phyloP scores from a whole-genome alignment of 1,139 yeast species.

The Yamadazyma diospyri region DNA sequence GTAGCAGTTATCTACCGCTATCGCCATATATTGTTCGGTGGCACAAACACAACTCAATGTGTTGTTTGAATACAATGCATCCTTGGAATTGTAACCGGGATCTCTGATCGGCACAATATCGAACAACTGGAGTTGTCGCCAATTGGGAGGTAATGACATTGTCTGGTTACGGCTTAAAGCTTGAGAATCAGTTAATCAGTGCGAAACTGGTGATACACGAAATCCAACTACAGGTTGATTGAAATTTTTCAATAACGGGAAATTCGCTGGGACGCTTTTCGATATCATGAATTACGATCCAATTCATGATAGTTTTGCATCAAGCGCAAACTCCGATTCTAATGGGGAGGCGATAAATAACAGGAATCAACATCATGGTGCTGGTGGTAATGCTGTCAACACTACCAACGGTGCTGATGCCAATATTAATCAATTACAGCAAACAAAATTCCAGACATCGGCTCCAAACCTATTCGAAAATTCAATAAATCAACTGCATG shows the following conservation, averaged over 20 bases:
- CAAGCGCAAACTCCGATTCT: not conserved
- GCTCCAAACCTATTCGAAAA: not conserved
- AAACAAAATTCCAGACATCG: not conserved
- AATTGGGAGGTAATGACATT: slow-evolving; percentile 38
- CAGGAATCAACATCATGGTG: too few relatives aligned
- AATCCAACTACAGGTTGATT: slow-evolving; percentile 2
- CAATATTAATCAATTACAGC: not conserved
- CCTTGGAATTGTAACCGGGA: slow-evolving; percentile 63
- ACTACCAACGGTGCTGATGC: not conserved
- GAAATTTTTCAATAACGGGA: too few relatives aligned
- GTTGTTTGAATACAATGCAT: slow-evolving; percentile 78
- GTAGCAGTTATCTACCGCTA: slow-evolving; percentile 55
- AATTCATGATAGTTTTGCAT: slow-evolving; percentile 22
- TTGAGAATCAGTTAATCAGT: not conserved
- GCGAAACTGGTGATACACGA: slow-evolving; percentile 4
- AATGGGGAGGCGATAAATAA: too few relatives aligned
- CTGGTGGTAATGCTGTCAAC: not conserved
- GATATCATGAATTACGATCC: slow-evolving; percentile 31
- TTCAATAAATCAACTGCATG: not conserved
- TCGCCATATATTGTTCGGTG: slow-evolving; percentile 49
- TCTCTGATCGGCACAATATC: slow-evolving; percentile 82
- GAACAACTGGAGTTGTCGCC: slow-evolving; percentile 90
- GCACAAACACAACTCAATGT: slow-evolving; percentile 60
- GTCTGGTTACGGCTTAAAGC: not conserved
- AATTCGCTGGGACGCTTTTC: too few relatives aligned